Conservation (phyloP, 768 basidiomycete species). For the Hygrocybe coccinea region DNA sequence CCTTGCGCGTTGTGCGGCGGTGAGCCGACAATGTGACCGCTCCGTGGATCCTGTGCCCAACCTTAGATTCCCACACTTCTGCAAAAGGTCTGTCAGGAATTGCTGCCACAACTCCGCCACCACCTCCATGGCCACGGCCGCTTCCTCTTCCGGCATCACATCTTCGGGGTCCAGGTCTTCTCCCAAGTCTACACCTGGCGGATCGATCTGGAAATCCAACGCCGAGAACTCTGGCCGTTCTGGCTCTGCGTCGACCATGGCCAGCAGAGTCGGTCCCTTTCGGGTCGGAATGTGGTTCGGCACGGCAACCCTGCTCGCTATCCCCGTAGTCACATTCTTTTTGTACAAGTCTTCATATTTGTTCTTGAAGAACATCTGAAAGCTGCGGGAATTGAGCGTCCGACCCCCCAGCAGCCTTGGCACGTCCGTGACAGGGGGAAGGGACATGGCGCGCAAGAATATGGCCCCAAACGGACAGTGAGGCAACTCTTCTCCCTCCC, state of each 20-base stretch:
- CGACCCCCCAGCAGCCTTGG: too few species aligned
- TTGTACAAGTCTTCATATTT: too few species aligned
- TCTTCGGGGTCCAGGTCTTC: background rate
- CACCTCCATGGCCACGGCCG: background rate
- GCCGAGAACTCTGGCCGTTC: too few species aligned
- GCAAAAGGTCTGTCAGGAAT: background rate
- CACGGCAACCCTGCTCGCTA: too few species aligned
- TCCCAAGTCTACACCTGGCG: background rate
- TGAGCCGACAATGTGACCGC: background rate
- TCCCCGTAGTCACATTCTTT: too few species aligned
- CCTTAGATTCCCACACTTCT: background rate
- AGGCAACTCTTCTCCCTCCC: background rate
- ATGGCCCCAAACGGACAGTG: background rate
- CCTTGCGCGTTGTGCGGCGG: background rate
- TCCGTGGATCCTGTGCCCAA: background rate
- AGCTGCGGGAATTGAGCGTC: too few species aligned
- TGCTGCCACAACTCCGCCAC: background rate
- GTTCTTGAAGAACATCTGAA: too few species aligned
- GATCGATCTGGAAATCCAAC: too few species aligned
- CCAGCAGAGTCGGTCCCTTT: too few species aligned
- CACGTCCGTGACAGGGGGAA: too few species aligned
- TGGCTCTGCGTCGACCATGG: too few species aligned
- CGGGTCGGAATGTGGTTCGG: too few species aligned
- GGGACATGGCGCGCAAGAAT: background rate
- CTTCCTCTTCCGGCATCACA: background rate